phyloP scores from a whole-genome alignment of 2,329 filamentous ascomycete genomes.

The Sordariomycetes sp. region DNA sequence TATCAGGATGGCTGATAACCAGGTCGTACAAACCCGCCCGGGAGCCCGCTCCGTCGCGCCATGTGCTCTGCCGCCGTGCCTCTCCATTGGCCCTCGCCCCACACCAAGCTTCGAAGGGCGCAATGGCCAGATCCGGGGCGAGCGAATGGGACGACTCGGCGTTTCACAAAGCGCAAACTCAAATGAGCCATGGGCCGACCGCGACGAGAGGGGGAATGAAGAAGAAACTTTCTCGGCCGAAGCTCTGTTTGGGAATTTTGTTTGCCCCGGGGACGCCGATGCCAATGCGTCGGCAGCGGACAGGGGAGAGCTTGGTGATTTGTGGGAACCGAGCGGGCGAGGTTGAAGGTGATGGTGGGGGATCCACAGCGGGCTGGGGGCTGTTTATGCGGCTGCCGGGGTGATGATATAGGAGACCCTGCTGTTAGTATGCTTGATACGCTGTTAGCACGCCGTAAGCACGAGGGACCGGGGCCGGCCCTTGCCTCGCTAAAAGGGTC shows the following conservation, averaged over 20 bases:
- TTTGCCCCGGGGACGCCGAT: not conserved
- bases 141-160: too few species aligned
- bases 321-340: not conserved
- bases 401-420: slow-evolving; percentile 1
- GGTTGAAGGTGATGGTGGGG: not conserved
- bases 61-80: too few species aligned
- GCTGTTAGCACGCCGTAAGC: not conserved
- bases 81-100: too few species aligned
- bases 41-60: too few species aligned
- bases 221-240: too few species aligned
- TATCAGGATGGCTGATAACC: too few species aligned
- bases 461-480: too few species aligned
- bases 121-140: too few species aligned
- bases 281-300: not conserved
- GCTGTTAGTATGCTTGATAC: not conserved
- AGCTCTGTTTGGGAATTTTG: not conserved
- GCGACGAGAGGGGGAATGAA: not conserved
- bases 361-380: not conserved
- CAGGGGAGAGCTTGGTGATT: not conserved
- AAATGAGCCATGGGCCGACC: too few species aligned
- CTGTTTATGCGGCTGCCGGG: slow-evolving; percentile 1
- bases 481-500: not conserved
- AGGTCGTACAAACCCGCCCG: too few species aligned
- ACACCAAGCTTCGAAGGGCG: too few species aligned
- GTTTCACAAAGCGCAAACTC: too few species aligned